Evolutionary conservation across 2,329 filamentous ascomycete species (phyloP).

Genomic region (Ambrosiella beaveri): DNA sequence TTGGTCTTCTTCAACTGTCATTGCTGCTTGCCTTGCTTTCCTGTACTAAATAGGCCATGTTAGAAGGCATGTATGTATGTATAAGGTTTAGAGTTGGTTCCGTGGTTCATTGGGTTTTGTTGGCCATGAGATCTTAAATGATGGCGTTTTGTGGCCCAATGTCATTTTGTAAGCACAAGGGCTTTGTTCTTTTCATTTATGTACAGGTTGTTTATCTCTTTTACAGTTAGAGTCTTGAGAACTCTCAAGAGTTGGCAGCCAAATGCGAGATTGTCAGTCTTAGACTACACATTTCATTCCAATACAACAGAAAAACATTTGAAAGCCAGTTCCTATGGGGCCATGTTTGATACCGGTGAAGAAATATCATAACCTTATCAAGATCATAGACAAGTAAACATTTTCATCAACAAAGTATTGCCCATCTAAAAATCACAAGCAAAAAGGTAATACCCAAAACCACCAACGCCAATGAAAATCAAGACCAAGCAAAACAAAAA

Average conservation of each 20-base stretch:
- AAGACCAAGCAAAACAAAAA: background rate
- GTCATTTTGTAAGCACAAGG: background rate
- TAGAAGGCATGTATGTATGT: background rate
- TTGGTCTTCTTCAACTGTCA: conserved; percentile 28
- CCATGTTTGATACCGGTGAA: background rate
- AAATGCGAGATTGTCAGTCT: background rate
- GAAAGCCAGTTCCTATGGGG: background rate
- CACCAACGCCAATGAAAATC: background rate
- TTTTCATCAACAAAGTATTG: background rate
- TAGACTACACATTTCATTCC: background rate
- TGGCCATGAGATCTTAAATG: background rate
- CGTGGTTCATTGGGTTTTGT: background rate
- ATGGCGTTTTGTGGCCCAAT: background rate
- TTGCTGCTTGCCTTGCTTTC: conserved; percentile 29
- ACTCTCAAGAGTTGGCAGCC: background rate
- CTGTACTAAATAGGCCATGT: conserved; percentile 23
- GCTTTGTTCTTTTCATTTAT: background rate
- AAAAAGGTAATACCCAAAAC: background rate
- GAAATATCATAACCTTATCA: background rate
- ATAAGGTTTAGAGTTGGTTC: background rate
- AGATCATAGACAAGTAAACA: background rate
- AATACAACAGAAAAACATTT: background rate
- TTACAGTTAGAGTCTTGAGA: background rate
- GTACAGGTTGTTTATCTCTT: background rate
- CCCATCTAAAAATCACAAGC: background rate